Percentiles rank a stretch among this genome's conserved stretches.
Conservation (phyloP, 2,329 filamentous ascomycete species). For the Lasiodiplodia theobromae region DNA sequence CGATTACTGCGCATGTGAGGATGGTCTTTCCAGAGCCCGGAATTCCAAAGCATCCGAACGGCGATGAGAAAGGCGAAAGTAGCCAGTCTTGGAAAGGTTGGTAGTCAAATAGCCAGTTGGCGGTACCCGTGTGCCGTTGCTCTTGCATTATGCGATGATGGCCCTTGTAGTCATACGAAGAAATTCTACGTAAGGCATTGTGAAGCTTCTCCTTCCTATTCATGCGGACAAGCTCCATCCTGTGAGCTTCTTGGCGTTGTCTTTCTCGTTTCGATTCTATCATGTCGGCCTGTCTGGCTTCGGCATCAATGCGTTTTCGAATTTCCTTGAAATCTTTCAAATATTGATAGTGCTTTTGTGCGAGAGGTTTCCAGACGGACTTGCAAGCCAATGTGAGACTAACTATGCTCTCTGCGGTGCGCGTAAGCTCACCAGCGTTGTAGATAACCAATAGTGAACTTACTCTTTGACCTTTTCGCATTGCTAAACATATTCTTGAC, state of each 20-base stretch:
- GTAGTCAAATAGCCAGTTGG: constrained; percentile 32
- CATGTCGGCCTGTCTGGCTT: constrained; percentile 35
- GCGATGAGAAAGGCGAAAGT: constrained; percentile 24
- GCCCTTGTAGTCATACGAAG: constrained; percentile 31
- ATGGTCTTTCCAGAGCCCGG: constrained; percentile 38
- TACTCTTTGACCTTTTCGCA: constrained; percentile 28
- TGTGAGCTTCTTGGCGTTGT: constrained; percentile 33
- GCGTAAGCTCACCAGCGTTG: too few species aligned
- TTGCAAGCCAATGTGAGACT: constrained; percentile 30
- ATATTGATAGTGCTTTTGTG: constrained; percentile 32
- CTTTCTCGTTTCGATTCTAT: constrained; percentile 33
- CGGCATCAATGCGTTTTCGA: constrained; percentile 33
- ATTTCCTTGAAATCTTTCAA: constrained; percentile 34
- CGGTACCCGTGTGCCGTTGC: constrained; percentile 33
- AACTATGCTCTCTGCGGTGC: not conserved
- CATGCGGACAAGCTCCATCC: constrained; percentile 32
- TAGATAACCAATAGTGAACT: not conserved
- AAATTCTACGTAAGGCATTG: constrained; percentile 30
- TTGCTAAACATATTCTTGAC: constrained; percentile 34
- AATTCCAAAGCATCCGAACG: constrained; percentile 36
- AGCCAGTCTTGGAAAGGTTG: constrained; percentile 30
- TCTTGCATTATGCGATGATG: constrained; percentile 30
- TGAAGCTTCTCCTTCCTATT: constrained; percentile 30
- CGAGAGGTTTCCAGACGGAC: constrained; percentile 35
- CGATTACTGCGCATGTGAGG: constrained; percentile 31